These are phyloP conservation scores for Canavalia gladiata DNA, from an alignment of 306 rosid species.

Conservation along the genomic window DNA sequence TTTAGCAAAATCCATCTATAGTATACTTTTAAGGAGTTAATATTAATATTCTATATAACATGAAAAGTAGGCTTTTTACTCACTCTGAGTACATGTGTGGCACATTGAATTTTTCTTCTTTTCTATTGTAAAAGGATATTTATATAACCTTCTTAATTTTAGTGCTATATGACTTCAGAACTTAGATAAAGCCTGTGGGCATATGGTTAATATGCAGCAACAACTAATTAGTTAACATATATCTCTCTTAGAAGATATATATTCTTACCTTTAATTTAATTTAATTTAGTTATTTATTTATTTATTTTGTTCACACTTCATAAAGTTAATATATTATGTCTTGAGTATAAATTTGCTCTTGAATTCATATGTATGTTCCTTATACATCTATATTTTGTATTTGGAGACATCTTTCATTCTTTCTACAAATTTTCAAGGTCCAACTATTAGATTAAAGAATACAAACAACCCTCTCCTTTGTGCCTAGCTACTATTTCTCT, in stretches of 20 bases:
- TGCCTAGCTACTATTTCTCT: conserved; percentile 76
- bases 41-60: conserved; percentile 13
- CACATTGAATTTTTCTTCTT: background rate
- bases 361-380: conserved; percentile 37
- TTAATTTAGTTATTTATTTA: too few relatives aligned
- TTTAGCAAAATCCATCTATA: conserved; percentile 1
- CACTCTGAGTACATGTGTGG: background rate
- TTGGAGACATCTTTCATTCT: conserved; percentile 87
- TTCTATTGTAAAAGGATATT: conserved; percentile 23
- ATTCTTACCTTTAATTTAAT: too few relatives aligned
- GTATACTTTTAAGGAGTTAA: background rate
- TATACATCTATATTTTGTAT: conserved; percentile 44
- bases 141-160: conserved; percentile 15
- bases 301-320: conserved; percentile 27
- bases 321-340: conserved; percentile 6
- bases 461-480: conserved; percentile 88
- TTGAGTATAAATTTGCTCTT: conserved; percentile 29
- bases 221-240: too few relatives aligned
- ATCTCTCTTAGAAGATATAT: too few relatives aligned
- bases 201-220: too few relatives aligned
- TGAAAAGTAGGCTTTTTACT: conserved; percentile 25
- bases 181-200: too few relatives aligned
- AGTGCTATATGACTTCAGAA: background rate
- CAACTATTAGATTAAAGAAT: conserved; percentile 79
- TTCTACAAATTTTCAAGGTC: conserved; percentile 90